Percentiles rank a stretch among this genome's conserved stretches.
Conservation (phyloP, 106 monocot genomes). For the Xerophyta viscosa region DNA sequence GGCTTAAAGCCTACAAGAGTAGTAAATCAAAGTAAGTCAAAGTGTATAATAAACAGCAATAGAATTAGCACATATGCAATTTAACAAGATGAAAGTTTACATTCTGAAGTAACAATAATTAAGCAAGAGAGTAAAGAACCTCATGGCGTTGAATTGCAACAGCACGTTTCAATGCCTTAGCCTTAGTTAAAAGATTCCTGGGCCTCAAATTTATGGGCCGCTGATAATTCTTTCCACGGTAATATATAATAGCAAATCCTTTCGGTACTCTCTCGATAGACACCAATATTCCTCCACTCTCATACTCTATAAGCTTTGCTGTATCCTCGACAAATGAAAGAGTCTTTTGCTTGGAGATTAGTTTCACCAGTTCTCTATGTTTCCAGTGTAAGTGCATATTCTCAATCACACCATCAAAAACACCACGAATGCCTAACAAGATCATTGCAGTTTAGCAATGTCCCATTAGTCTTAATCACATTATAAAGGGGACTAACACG, state of each 20-base stretch:
- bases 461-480: too few species aligned
- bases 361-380: constrained; percentile 91
- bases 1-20: constrained; percentile 58
- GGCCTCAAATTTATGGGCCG: constrained; percentile 88
- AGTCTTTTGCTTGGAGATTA: constrained; percentile 96
- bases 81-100: not conserved
- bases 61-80: not conserved
- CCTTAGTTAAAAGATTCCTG: constrained; percentile 92
- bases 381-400: constrained; percentile 99
- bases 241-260: constrained; percentile 86
- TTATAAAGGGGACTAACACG: too few species aligned
- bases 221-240: constrained; percentile 95
- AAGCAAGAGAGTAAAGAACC: constrained; percentile 38
- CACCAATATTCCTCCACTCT: constrained; percentile 96
- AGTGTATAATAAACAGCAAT: not conserved
- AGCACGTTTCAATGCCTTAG: constrained; percentile 91
- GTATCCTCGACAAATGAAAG: constrained; percentile 90
- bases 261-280: constrained; percentile 90
- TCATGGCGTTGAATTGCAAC: constrained; percentile 97
- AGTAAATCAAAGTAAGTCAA: not conserved
- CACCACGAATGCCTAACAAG: constrained; percentile 82
- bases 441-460: constrained; percentile 8
- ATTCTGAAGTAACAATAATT: not conserved
- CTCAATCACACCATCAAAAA: constrained; percentile 99
- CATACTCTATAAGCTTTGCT: constrained; percentile 79